Percentiles rank a stretch among this genome's conserved stretches.
These are phyloP conservation scores for Sphenostylis stenocarpa DNA, from an alignment of 306 rosid genomes.

Conservation along the genomic window DNA sequence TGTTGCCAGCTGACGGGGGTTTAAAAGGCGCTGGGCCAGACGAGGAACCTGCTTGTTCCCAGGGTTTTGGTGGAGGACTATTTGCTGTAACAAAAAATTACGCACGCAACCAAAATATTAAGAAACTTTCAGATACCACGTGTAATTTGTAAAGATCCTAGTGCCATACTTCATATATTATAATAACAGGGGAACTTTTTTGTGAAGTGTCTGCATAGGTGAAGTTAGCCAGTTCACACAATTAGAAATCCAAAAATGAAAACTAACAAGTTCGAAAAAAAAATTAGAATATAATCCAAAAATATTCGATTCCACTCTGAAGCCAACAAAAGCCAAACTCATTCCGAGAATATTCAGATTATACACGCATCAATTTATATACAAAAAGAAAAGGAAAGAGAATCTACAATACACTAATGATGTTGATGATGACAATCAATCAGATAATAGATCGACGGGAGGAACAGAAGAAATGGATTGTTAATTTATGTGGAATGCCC, in stretches of 20 bases:
- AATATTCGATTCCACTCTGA: not conserved
- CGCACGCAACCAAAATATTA: not conserved
- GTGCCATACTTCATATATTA: not conserved
- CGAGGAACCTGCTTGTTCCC: constrained; percentile 87
- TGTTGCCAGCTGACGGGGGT: constrained; percentile 82
- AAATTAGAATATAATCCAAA: not conserved
- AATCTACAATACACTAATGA: not conserved
- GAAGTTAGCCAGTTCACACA: not conserved
- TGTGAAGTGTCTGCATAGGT: too few species aligned
- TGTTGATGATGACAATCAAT: not conserved
- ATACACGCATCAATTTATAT: not conserved
- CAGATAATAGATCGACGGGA: not conserved
- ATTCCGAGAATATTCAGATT: not conserved
- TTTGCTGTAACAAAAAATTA: constrained; percentile 52
- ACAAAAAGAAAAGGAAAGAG: not conserved
- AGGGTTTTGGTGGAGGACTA: constrained; percentile 87
- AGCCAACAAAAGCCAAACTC: not conserved
- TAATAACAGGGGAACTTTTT: not conserved
- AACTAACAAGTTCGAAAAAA: not conserved
- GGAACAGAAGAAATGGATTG: not conserved
- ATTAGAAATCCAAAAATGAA: not conserved
- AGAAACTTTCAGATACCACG: not conserved
- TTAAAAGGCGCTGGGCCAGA: constrained; percentile 87
- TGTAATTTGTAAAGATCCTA: not conserved
- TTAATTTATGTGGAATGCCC: not conserved